Percentiles rank a stretch among this genome's conserved stretches.
Conservation (phyloP, 2,329 filamentous ascomycete species). For the Hirsutella rhossiliensis region DNA sequence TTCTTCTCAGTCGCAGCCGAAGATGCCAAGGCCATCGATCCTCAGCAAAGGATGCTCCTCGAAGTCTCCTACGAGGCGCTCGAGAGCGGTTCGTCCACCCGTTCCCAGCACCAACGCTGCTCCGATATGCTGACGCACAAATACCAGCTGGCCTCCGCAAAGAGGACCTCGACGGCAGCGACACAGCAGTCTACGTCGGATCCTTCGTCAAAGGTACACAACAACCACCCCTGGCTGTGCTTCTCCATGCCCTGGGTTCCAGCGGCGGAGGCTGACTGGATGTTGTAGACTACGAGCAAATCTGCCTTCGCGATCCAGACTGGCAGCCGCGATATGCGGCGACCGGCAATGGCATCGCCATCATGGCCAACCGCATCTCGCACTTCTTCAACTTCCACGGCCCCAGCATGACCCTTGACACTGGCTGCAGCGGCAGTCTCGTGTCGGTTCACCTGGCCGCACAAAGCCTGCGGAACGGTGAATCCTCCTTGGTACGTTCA, state of each 20-base stretch:
- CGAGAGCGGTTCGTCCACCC: conserved; percentile 27
- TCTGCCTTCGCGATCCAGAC: conserved; percentile 36
- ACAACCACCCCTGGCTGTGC: background rate
- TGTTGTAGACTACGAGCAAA: conserved; percentile 33
- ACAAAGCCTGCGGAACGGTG: conserved; percentile 32
- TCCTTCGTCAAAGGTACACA: conserved; percentile 34
- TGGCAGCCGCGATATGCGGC: conserved; percentile 38
- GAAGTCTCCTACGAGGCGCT: conserved; percentile 38
- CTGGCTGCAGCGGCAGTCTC: conserved; percentile 44
- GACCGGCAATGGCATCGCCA: conserved; percentile 39
- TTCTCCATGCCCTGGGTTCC: background rate
- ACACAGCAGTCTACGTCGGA: conserved; percentile 36
- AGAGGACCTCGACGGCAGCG: conserved; percentile 29
- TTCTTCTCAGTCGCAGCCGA: conserved; percentile 39
- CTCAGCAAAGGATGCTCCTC: conserved; percentile 38
- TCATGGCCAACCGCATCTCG: conserved; percentile 43
- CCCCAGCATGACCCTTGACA: conserved; percentile 45
- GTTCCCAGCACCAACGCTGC: background rate
- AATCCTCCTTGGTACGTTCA: conserved; percentile 26
- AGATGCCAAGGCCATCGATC: conserved; percentile 40
- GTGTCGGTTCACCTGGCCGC: conserved; percentile 41
- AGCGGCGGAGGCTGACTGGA: background rate
- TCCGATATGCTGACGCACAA: background rate
- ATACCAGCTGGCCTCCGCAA: conserved; percentile 28
- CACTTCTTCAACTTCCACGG: conserved; percentile 43